Evolutionary conservation across 2,329 filamentous ascomycete genomes (phyloP), one percentile per base, ranked within the genome.

Genomic region (Talaromyces amestolkiae): DNA sequence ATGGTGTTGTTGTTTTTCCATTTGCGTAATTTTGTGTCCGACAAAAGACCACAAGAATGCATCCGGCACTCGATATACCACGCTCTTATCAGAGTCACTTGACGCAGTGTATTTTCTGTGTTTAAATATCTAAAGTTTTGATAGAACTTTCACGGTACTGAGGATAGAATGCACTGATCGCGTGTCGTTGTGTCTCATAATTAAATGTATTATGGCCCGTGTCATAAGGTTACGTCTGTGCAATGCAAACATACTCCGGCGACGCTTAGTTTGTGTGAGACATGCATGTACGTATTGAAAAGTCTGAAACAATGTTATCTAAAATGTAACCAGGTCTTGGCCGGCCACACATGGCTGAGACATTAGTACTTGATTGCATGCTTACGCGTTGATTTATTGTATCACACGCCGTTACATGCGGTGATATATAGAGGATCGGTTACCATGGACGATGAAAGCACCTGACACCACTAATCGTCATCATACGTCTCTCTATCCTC

Each of bases 401-500:
- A 56, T 37, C 47, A 56, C 53, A 37, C 53, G 39, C 33, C 11
- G 10, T 39, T 56, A 56, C 51, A 54, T 54, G 27, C 27, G 19
- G 17, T 54, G 24, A 31, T 54, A 49, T 17, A 51, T 51, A 17
- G 45, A 47, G 19, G 45, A 51, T 27, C 22, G 9, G 47, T 9
- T 27, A 51, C n/a, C 8, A 54, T 22, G 17, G 51, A 37, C 27
- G n/a, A 3, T 22, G 37, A 13, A 33, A 58, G 19, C 33, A 37
- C 33, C 22, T 27, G 47, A 31, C 24, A 27, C 33, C n/a, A 22
- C 22, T 37, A 66, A 27, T 66, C 61, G 33, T 66, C 65, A 45
- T 63, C 65, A 45, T 66, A 63, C 11, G 24, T 45, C 51, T 66
- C 89, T 27, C 92, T 85, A 66, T 95, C 91, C 58, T 89, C 85